Evolutionary conservation across 2,329 filamentous ascomycete species (phyloP), one percentile per base, ranked within the genome.

Genomic region (Coleophoma crateriformis): DNA sequence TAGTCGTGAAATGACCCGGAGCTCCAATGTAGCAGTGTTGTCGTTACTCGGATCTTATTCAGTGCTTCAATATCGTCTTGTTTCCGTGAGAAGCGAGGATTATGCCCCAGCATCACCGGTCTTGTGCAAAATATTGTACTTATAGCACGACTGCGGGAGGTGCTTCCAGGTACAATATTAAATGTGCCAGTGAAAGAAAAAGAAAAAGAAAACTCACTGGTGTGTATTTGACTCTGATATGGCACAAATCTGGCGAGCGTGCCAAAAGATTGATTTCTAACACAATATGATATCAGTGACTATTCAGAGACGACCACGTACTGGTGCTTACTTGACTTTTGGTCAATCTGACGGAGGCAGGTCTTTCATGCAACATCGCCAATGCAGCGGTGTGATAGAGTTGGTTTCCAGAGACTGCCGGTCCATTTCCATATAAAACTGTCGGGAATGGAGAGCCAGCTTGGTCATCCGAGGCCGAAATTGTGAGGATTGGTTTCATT

Each of bases 181-280:
- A 27, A 2, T 27, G 27, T 27, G 27, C 6, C 27, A 27, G 6
- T 27, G 27, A 27, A 7, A 10, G 27, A 27, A 7, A 27, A 27
- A 27, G 8, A 10, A 38, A 6, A 13, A 38, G 11, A 17, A 17
- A 38, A 17, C 35, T 38, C 15, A 38, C 35, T 74, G 71, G 48
- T 73, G 68, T 10, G 64, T 53, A 42, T 75, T 75, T 3, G 68
- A 70, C 2, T 68, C 64, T 0, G 69, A 71, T 15, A 75, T 74
- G 2, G 67, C 71, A 47, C 71, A 74, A 15, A 74, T 72, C 50
- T 72, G 69, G 1, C 71, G 64, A 0, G 72, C 72, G 50, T 75
- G 71, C 72, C 71, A 74, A 15, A 74, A 64, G n/a, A 72, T 64
- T 0, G 71, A 73, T 52, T 64, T 66, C 53, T 66, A 46, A 3